Conservation (phyloP, 352 stramenopile species). For the Globisporangium lucens region DNA sequence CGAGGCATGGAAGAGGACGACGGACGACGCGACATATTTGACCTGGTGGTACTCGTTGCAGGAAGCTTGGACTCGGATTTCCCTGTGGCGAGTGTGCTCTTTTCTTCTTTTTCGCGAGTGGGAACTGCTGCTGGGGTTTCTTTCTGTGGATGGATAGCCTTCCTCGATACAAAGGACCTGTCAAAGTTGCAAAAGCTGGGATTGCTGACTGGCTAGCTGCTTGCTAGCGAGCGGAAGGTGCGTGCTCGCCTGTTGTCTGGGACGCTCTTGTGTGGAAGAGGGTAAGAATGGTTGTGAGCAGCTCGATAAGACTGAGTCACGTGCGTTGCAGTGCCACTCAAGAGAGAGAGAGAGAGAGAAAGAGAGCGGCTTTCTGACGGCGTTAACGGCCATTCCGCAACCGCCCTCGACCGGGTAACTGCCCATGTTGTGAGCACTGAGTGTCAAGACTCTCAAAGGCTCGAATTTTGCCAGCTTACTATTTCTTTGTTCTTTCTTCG, state of each 20-base stretch:
- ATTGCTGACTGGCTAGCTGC: neutral
- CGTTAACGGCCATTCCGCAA: neutral
- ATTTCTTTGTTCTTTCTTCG: too few relatives aligned
- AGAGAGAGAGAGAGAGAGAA: neutral
- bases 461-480: too few relatives aligned
- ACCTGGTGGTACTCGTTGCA: neutral
- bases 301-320: neutral
- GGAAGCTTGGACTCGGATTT: neutral
- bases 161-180: neutral
- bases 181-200: neutral
- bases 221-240: neutral
- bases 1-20: neutral
- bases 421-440: too few relatives aligned
- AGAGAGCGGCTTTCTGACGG: neutral
- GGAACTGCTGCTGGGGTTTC: neutral
- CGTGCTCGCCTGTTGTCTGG: neutral
- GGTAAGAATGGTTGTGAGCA: neutral
- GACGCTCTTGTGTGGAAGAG: conserved; percentile 2
- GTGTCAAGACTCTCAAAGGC: too few relatives aligned
- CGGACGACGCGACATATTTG: neutral
- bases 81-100: neutral
- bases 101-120: neutral
- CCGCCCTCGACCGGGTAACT: too few relatives aligned
- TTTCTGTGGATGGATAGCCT: neutral
- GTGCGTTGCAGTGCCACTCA: neutral